Conservation (phyloP, 2,329 filamentous ascomycete genomes). For the Stachybotrys chartarum region DNA sequence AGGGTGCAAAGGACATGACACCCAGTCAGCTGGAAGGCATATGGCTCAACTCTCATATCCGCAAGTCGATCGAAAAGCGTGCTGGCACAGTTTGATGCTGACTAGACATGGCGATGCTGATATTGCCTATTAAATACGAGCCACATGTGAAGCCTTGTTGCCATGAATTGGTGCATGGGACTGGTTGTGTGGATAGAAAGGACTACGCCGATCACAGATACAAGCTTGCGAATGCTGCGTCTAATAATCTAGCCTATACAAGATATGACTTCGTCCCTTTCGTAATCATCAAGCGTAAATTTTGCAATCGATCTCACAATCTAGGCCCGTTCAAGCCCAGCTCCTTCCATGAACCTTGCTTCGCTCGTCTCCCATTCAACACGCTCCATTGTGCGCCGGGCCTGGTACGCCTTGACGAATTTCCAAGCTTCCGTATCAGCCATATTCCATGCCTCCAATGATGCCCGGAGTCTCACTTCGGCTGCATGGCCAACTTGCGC, state of each 20-base stretch:
- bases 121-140: too few species aligned
- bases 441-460: conserved; percentile 60
- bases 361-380: conserved; percentile 65
- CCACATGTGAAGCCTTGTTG: too few species aligned
- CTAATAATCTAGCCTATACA: too few species aligned
- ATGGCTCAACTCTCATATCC: conserved; percentile 58
- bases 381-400: conserved; percentile 55
- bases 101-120: too few species aligned
- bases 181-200: too few species aligned
- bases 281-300: conserved; percentile 6
- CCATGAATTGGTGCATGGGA: too few species aligned
- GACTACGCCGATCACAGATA: too few species aligned
- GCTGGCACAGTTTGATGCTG: background rate
- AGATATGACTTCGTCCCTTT: background rate
- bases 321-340: conserved; percentile 42
- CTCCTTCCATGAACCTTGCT: conserved; percentile 54
- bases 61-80: conserved; percentile 41
- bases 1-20: conserved; percentile 55
- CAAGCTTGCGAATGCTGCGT: too few species aligned
- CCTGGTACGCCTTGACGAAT: conserved; percentile 62
- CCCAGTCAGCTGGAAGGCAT: conserved; percentile 45
- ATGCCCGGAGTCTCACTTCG: conserved; percentile 41
- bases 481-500: conserved; percentile 37
- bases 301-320: conserved; percentile 28
- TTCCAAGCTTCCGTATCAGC: conserved; percentile 73